Evolutionary conservation across 192 early-diverging fungal genomes (phyloP).

Genomic region (Entophlyctis luteolus): DNA sequence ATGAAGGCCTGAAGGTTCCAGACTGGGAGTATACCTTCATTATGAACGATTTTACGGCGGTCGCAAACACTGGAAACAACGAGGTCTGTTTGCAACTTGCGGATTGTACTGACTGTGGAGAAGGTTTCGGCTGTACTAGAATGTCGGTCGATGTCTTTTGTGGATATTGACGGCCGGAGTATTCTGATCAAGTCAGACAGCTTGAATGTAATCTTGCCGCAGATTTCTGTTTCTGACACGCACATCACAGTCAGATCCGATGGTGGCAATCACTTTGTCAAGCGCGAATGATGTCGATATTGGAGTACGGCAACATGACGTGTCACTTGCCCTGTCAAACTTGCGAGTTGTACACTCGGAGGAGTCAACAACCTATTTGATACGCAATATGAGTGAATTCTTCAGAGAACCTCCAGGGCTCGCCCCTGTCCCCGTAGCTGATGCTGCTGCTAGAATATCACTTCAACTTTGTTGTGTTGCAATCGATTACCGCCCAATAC

Average conservation of each 20-base stretch:
- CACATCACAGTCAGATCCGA: constrained; percentile 39
- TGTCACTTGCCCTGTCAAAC: constrained; percentile 49
- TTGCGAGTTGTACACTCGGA: constrained; percentile 46
- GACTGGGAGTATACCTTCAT: background rate
- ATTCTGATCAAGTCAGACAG: constrained; percentile 16
- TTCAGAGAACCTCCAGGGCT: constrained; percentile 54
- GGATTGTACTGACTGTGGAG: background rate
- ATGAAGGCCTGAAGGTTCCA: background rate
- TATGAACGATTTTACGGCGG: background rate
- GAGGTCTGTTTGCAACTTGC: background rate
- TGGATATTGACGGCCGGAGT: constrained; percentile 27
- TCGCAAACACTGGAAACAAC: background rate
- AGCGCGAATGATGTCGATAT: constrained; percentile 46
- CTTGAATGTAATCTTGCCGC: constrained; percentile 2
- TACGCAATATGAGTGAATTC: constrained; percentile 54
- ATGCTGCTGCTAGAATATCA: constrained; percentile 56
- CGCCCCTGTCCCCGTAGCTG: constrained; percentile 41
- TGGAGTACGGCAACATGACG: constrained; percentile 57
- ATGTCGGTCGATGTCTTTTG: constrained; percentile 1
- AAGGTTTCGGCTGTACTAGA: background rate
- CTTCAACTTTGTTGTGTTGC: constrained; percentile 56
- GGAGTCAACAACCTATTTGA: constrained; percentile 31
- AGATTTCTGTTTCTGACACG: background rate
- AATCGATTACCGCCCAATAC: constrained; percentile 57
- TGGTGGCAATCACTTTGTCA: constrained; percentile 56